Evolutionary conservation across 176 grass and related monocot species (phyloP).

Genomic region (Bothriochloa decipiens): DNA sequence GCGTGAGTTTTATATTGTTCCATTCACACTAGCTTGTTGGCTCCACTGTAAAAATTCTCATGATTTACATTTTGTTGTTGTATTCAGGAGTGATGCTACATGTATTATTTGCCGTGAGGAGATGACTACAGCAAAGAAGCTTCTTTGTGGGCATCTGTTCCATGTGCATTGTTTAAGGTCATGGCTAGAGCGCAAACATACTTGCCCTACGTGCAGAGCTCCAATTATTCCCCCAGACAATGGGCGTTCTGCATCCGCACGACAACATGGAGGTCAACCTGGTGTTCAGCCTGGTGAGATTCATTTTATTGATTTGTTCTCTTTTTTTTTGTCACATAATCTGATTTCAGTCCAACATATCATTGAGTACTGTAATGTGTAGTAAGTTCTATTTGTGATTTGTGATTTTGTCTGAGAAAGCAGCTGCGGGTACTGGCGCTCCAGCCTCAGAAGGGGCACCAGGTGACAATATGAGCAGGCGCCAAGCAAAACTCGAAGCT

Average conservation of each 20-base stretch:
- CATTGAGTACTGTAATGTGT: slow-evolving; percentile 10
- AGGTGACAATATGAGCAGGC: slow-evolving; percentile 53
- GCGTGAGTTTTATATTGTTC: slow-evolving; percentile 55
- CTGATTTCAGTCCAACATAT: not conserved
- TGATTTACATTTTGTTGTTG: not conserved
- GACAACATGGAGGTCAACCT: slow-evolving; percentile 57
- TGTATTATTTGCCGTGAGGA: slow-evolving; percentile 99
- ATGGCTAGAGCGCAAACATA: slow-evolving; percentile 93
- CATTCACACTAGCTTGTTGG: slow-evolving; percentile 12
- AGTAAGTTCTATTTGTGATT: slow-evolving; percentile 28
- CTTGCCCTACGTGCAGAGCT: slow-evolving; percentile 95
- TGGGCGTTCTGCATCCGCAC: slow-evolving; percentile 45
- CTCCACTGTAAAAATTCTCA: not conserved
- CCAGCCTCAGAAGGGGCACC: slow-evolving; percentile 40
- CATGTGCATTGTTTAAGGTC: slow-evolving; percentile 96
- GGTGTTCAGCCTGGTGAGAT: slow-evolving; percentile 74
- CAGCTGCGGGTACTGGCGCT: slow-evolving; percentile 40
- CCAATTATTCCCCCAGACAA: slow-evolving; percentile 76
- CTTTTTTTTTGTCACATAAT: not conserved
- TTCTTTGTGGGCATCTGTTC: slow-evolving; percentile 94
- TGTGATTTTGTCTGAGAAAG: slow-evolving; percentile 7
- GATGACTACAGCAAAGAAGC: slow-evolving; percentile 90
- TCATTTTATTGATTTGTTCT: slow-evolving; percentile 25
- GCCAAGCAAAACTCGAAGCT: slow-evolving; percentile 67
- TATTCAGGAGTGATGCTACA: slow-evolving; percentile 84